Evolutionary conservation across 1,139 yeast species (phyloP), one percentile per base, ranked within the genome.

Genomic region (Torulaspora pretoriensis): DNA sequence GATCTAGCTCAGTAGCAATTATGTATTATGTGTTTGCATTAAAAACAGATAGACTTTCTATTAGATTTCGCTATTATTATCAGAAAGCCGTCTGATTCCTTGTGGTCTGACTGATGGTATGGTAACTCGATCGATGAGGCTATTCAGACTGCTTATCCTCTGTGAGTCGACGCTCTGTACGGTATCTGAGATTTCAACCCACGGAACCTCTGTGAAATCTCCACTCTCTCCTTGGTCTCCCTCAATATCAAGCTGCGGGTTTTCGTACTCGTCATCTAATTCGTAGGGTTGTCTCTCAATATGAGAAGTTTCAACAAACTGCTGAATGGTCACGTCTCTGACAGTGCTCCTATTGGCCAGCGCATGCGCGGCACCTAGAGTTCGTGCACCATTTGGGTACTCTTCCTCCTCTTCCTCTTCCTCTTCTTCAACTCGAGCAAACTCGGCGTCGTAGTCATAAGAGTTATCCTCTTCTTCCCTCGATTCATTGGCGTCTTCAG

Each of bases 231-330:
- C 56, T 8, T 46, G 43, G 7, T 50, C 50, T 4, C 30, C 39
- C 10, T 43, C 49, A 2, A 34, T 45, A 25, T 47, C 49, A 13
- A 44, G 27, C 22, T 47, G 46, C 3, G 48, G 42, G 31, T 39
- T 39, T 29, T 46, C 47, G 36, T 45, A 46, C 9, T 47, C 48
- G n/a, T 45, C 52, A 29, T 49, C 53, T 26, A 48, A 35, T 14
- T 50, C 55, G 42, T 52, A 54, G 0, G 54, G 51, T 32, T 53
- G 47, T 36, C 50, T 42, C 16, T 51, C 47, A 17, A 52, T 40
- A 38, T 49, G 53, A 4, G 60, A 49, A 6, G 53, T 50, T 35
- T 55, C 60, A 3, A 54, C 56, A 35, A 53, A 54, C 31, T 55
- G 60, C 39, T 54, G 57, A n/a, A 54, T 50, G 3, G 57, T 44